Conservation (phyloP, 1,139 yeast species). For the Pichia sp. region DNA sequence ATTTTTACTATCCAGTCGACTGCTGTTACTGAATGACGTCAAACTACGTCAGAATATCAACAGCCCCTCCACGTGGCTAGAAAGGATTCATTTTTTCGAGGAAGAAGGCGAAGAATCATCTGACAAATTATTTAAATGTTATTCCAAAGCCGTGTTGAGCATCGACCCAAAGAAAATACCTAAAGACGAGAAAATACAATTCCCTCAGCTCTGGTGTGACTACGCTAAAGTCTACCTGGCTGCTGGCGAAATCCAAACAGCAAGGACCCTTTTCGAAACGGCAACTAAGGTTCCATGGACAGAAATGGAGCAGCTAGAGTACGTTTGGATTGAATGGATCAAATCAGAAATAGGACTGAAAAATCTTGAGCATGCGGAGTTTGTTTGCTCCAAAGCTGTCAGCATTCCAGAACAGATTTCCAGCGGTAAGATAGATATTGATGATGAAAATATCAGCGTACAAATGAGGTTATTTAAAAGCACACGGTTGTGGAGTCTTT, state of each 20-base stretch:
- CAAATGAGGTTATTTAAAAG: constrained; percentile 52
- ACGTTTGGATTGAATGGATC: constrained; percentile 70
- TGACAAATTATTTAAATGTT: constrained; percentile 49
- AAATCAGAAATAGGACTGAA: constrained; percentile 55
- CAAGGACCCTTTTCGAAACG: constrained; percentile 47
- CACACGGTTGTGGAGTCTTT: constrained; percentile 65
- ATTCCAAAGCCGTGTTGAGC: constrained; percentile 58
- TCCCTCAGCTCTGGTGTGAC: constrained; percentile 61
- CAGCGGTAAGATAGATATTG: constrained; percentile 33
- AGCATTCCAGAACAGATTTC: constrained; percentile 36
- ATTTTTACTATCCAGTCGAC: constrained; percentile 49
- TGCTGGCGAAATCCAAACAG: constrained; percentile 22
- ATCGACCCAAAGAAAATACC: constrained; percentile 59
- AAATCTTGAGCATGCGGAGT: constrained; percentile 49
- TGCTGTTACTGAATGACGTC: constrained; percentile 60
- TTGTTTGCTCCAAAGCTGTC: constrained; percentile 50
- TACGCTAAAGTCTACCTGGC: constrained; percentile 64
- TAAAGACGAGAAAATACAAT: constrained; percentile 31
- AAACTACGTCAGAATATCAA: constrained; percentile 59
- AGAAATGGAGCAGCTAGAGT: constrained; percentile 59
- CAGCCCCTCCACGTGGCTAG: constrained; percentile 65
- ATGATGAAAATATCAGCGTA: constrained; percentile 46
- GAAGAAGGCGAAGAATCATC: constrained; percentile 26
- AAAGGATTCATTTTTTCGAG: constrained; percentile 42
- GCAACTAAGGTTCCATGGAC: constrained; percentile 70